These are phyloP conservation scores for Xerocomus brunneocitrinus DNA, from an alignment of 768 basidiomycete genomes.

Conservation along the genomic window DNA sequence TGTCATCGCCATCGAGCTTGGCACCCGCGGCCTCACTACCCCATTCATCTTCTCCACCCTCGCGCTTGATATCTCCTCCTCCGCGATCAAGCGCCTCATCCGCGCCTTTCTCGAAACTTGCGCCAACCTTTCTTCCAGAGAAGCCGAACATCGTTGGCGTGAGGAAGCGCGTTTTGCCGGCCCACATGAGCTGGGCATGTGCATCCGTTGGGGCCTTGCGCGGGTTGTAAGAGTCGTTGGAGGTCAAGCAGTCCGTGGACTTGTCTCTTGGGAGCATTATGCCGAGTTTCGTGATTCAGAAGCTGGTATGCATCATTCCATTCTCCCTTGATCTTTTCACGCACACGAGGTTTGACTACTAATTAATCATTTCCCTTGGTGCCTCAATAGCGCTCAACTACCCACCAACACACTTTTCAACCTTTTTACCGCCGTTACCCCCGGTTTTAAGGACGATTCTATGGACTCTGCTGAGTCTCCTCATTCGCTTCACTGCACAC, in stretches of 20 bases:
- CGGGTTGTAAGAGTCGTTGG: slow-evolving; percentile 67
- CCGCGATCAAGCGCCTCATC: slow-evolving; percentile 74
- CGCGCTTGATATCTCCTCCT: slow-evolving; percentile 77
- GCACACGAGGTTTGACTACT: slow-evolving; percentile 20
- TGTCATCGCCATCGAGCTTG: slow-evolving; percentile 65
- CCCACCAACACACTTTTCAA: slow-evolving; percentile 66
- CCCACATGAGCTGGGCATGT: slow-evolving; percentile 87
- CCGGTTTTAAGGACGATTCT: slow-evolving; percentile 57
- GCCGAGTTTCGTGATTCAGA: slow-evolving; percentile 77
- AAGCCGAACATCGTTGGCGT: slow-evolving; percentile 56
- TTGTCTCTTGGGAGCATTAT: slow-evolving; percentile 84
- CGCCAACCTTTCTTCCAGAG: slow-evolving; percentile 26
- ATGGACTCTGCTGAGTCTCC: slow-evolving; percentile 70
- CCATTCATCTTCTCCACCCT: slow-evolving; percentile 89
- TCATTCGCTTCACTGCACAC: slow-evolving; percentile 79
- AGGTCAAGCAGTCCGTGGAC: slow-evolving; percentile 73
- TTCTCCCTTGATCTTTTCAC: slow-evolving; percentile 20
- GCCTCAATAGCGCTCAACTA: slow-evolving; percentile 48
- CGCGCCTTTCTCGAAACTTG: slow-evolving; percentile 75
- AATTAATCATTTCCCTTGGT: slow-evolving; percentile 19
- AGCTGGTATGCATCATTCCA: slow-evolving; percentile 52
- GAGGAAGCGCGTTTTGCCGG: slow-evolving; percentile 83
- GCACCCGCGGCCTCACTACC: slow-evolving; percentile 71
- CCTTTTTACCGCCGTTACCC: slow-evolving; percentile 54
- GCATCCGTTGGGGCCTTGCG: slow-evolving; percentile 88